Conservation (phyloP, 306 rosid genomes). For the Quercus berberidifolia region DNA sequence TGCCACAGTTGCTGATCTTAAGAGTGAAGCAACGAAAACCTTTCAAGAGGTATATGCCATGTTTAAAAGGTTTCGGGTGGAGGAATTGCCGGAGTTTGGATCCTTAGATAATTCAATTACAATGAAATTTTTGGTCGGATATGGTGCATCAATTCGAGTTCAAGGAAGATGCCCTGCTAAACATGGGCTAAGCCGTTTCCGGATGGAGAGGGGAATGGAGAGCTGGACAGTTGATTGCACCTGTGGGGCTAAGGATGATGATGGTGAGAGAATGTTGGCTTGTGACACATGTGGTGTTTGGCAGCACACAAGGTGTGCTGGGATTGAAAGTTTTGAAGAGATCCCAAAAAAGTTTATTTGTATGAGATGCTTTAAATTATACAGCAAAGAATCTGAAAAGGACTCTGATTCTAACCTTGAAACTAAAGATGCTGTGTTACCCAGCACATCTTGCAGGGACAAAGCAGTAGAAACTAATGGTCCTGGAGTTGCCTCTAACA, state of each 20-base stretch:
- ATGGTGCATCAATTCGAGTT: constrained; percentile 36
- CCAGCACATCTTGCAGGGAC: constrained; percentile 32
- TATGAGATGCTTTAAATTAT: constrained; percentile 21
- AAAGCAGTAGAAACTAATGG: constrained; percentile 26
- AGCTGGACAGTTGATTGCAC: constrained; percentile 66
- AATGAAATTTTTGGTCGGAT: constrained; percentile 46
- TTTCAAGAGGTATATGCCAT: constrained; percentile 71
- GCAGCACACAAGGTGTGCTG: constrained; percentile 77
- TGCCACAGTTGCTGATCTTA: constrained; percentile 57
- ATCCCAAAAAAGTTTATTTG: constrained; percentile 52
- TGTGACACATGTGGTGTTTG: constrained; percentile 76
- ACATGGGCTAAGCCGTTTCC: constrained; percentile 47
- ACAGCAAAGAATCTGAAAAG: constrained; percentile 12
- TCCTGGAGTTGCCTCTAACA: constrained; percentile 27
- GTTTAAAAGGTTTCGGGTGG: constrained; percentile 60
- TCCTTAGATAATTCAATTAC: constrained; percentile 40
- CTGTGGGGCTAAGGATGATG: constrained; percentile 76
- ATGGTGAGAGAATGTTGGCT: constrained; percentile 76
- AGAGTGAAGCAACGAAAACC: constrained; percentile 34
- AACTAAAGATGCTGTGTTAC: neutral
- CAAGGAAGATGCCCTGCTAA: constrained; percentile 50
- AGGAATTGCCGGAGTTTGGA: constrained; percentile 45
- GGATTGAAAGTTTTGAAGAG: constrained; percentile 37
- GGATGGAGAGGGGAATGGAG: constrained; percentile 70
- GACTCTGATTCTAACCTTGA: neutral